Evolutionary conservation across 2,329 filamentous ascomycete species (phyloP).

Genomic region (Cryphonectria radicalis): DNA sequence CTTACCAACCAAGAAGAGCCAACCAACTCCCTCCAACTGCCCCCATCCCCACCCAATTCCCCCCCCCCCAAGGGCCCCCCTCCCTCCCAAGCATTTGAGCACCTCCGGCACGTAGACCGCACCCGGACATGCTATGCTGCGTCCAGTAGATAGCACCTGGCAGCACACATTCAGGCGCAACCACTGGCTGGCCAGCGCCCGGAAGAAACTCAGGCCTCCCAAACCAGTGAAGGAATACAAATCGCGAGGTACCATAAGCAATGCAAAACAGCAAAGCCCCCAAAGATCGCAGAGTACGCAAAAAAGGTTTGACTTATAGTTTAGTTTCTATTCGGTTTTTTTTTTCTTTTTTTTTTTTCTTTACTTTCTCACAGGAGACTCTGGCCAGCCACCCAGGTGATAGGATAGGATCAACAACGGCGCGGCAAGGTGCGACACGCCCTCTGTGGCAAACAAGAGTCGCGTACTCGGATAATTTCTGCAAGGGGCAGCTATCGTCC

Average conservation of each 20-base stretch:
- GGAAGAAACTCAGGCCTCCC: neutral
- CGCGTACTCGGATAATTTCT: neutral
- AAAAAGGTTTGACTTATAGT: too few relatives aligned
- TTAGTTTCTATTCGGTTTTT: too few relatives aligned
- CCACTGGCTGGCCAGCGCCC: neutral
- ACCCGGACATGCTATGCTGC: neutral
- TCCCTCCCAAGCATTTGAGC: neutral
- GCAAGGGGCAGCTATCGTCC: slow-evolving; percentile 5
- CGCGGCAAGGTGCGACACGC: neutral
- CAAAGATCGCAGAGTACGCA: too few relatives aligned
- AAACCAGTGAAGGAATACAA: neutral
- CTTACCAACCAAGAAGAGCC: neutral
- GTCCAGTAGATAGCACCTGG: neutral
- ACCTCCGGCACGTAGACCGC: neutral
- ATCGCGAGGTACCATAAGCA: neutral
- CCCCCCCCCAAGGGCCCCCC: neutral
- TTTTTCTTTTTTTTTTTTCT: neutral
- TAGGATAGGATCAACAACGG: neutral
- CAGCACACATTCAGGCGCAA: neutral
- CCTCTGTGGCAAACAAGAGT: neutral
- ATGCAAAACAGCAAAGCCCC: too few relatives aligned
- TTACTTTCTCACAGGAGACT: neutral
- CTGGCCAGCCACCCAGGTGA: neutral
- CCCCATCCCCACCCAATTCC: neutral
- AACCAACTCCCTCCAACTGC: neutral